phyloP scores from a whole-genome alignment of 805 yeast species.

The Lachancea lanzarotensis region DNA sequence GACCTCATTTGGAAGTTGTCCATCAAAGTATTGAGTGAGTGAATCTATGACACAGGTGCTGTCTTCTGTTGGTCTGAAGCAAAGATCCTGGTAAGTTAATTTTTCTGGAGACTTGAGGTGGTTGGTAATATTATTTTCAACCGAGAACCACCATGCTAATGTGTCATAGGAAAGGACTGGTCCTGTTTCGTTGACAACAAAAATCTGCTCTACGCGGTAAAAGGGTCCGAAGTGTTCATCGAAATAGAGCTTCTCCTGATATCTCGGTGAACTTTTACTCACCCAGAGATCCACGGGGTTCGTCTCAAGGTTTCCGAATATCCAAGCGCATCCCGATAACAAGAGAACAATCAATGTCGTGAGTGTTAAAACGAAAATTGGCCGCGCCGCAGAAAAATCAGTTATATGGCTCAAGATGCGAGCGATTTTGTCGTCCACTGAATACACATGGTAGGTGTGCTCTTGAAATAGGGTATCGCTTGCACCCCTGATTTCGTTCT shows the following conservation, averaged over 20 bases:
- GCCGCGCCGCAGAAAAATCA: slow-evolving; percentile 52
- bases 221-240: slow-evolving; percentile 87
- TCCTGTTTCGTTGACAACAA: slow-evolving; percentile 62
- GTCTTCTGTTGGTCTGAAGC: slow-evolving; percentile 78
- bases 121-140: slow-evolving; percentile 49
- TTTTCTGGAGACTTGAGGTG: slow-evolving; percentile 29
- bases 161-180: slow-evolving; percentile 64
- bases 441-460: slow-evolving; percentile 16
- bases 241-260: slow-evolving; percentile 56
- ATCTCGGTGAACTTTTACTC: slow-evolving; percentile 65
- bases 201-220: slow-evolving; percentile 80
- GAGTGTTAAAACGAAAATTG: slow-evolving; percentile 42
- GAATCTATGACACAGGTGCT: slow-evolving; percentile 76
- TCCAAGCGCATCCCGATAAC: slow-evolving; percentile 46
- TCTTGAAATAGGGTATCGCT: slow-evolving; percentile 14
- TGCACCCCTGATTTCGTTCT: slow-evolving; percentile 18
- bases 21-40: slow-evolving; percentile 79
- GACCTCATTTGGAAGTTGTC: slow-evolving; percentile 42
- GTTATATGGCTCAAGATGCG: slow-evolving; percentile 48
- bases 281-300: slow-evolving; percentile 90
- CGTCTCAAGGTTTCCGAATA: slow-evolving; percentile 56
- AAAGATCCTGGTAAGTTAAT: slow-evolving; percentile 51
- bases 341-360: slow-evolving; percentile 36
- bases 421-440: slow-evolving; percentile 15
- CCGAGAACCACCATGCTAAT: slow-evolving; percentile 83